Evolutionary conservation across 768 basidiomycete species (phyloP).

Genomic region (Podaxis sp.): DNA sequence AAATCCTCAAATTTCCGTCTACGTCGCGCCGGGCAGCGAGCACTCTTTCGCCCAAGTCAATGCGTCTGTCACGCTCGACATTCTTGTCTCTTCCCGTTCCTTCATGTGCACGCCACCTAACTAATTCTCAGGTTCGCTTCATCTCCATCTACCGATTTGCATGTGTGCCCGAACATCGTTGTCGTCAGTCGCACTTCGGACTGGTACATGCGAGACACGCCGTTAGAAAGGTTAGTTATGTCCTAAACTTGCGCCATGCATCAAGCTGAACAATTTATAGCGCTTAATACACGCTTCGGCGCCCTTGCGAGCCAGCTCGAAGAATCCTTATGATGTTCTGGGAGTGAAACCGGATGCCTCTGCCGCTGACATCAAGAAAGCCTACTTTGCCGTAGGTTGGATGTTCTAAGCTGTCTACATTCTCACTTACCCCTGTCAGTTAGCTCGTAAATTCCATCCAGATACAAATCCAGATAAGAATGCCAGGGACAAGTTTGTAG

Average conservation of each 20-base stretch:
- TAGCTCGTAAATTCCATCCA: constrained; percentile 97
- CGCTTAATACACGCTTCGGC: constrained; percentile 75
- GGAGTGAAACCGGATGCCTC: constrained; percentile 85
- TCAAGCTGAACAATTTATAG: constrained; percentile 40
- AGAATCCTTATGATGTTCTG: constrained; percentile 90
- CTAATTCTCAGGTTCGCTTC: constrained; percentile 29
- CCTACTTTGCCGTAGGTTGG: constrained; percentile 84
- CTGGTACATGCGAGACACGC: constrained; percentile 3
- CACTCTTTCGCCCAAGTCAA: constrained; percentile 38
- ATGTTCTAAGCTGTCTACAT: constrained; percentile 10
- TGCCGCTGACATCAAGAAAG: constrained; percentile 92
- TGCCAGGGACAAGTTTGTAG: constrained; percentile 90
- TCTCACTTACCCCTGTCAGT: constrained; percentile 44
- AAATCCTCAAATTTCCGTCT: constrained; percentile 31
- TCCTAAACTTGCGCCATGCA: constrained; percentile 11
- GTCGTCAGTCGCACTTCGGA: background rate
- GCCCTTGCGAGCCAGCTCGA: constrained; percentile 52
- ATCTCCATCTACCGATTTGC: constrained; percentile 39
- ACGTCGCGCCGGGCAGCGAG: constrained; percentile 10
- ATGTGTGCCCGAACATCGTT: constrained; percentile 29
- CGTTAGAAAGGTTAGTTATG: constrained; percentile 39
- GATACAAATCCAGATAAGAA: constrained; percentile 93
- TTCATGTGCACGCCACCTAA: constrained; percentile 47
- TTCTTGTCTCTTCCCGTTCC: constrained; percentile 58
- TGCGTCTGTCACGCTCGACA: constrained; percentile 47